phyloP scores from a whole-genome alignment of 2,329 filamentous ascomycete species.

The Cryphonectria japonica region DNA sequence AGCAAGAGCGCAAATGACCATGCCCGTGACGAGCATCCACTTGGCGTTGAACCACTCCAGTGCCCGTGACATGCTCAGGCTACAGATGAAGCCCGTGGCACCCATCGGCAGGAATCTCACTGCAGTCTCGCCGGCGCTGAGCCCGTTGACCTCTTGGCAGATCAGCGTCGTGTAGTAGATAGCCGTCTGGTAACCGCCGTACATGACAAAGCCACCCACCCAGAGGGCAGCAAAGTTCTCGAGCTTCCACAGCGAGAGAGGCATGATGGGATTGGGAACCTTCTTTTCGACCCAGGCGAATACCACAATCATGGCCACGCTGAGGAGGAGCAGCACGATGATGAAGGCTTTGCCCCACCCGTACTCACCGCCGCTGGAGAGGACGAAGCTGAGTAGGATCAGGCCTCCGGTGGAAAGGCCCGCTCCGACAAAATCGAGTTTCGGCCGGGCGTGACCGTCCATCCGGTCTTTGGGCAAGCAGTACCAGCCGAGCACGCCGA shows the following conservation, averaged over 20 bases:
- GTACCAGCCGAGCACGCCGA: constrained; percentile 37
- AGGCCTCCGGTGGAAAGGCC: constrained; percentile 46
- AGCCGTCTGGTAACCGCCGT: constrained; percentile 47
- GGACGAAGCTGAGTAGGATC: constrained; percentile 48
- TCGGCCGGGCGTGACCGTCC: constrained; percentile 38
- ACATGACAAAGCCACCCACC: constrained; percentile 48
- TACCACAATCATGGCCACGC: constrained; percentile 42
- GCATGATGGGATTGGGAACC: constrained; percentile 50
- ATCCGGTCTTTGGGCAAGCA: constrained; percentile 44
- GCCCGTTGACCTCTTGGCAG: constrained; percentile 44
- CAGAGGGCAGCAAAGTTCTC: constrained; percentile 50
- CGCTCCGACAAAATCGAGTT: constrained; percentile 47
- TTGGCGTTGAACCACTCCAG: constrained; percentile 45
- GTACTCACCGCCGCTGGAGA: constrained; percentile 50
- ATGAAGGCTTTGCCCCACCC: constrained; percentile 50
- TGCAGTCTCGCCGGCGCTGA: constrained; percentile 44
- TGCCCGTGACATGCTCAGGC: constrained; percentile 41
- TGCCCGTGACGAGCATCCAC: constrained; percentile 40
- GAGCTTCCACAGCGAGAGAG: constrained; percentile 48
- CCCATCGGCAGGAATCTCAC: constrained; percentile 48
- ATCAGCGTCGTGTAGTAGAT: constrained; percentile 48
- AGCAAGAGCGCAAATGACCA: constrained; percentile 42
- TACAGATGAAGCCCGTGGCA: constrained; percentile 42
- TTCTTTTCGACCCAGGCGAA: constrained; percentile 48
- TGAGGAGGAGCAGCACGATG: constrained; percentile 45